These are phyloP conservation scores for Sherardia arvensis DNA, from an alignment of 257 asterid species.

Conservation along the genomic window DNA sequence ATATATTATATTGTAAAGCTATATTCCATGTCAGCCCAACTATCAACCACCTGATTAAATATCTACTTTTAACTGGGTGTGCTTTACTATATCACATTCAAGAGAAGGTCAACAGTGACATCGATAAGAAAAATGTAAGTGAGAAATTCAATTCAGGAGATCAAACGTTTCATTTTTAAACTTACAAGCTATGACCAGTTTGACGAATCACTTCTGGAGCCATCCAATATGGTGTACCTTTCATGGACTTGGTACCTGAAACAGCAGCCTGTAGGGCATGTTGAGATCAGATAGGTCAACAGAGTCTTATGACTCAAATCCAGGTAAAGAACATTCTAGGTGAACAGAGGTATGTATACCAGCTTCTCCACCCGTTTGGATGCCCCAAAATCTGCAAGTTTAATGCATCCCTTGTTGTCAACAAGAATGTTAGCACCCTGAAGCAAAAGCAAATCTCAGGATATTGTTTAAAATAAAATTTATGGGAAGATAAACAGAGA, in stretches of 20 bases:
- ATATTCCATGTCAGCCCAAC: not conserved
- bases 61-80: not conserved
- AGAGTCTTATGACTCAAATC: not conserved
- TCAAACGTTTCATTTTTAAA: not conserved
- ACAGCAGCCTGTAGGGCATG: constrained; percentile 17
- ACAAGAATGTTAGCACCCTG: constrained; percentile 37
- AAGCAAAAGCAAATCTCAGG: not conserved
- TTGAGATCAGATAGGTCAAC: constrained; percentile 6
- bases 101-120: not conserved
- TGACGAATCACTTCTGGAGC: constrained; percentile 34
- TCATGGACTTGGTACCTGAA: constrained; percentile 31
- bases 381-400: constrained; percentile 37
- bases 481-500: not conserved
- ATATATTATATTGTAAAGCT: not conserved
- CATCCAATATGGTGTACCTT: constrained; percentile 38
- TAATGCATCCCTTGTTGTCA: constrained; percentile 31
- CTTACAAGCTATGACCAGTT: constrained; percentile 36
- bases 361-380: constrained; percentile 30
- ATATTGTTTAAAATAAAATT: not conserved
- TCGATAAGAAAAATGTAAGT: not conserved
- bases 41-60: not conserved
- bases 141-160: not conserved
- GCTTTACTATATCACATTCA: not conserved
- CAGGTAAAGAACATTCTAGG: not conserved
- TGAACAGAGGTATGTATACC: constrained; percentile 9